Conservation (phyloP, 495 filamentous ascomycete genomes). For the Tuber magnatum region DNA sequence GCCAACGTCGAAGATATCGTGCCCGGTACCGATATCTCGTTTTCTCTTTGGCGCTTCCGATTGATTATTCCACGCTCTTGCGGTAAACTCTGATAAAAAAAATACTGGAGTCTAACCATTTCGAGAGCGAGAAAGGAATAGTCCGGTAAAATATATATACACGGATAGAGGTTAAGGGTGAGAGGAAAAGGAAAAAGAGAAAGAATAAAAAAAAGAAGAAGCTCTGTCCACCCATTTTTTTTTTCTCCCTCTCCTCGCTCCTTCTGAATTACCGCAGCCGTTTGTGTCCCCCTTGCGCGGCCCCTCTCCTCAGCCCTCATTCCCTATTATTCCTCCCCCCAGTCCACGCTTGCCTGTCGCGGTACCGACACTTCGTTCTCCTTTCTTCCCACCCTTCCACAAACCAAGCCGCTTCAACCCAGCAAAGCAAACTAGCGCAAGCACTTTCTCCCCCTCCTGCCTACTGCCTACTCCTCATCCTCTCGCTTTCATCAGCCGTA, state of each 20-base stretch:
- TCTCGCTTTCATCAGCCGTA: conserved; percentile 6
- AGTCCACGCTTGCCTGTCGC: conserved; percentile 24
- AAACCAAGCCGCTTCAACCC: conserved; percentile 13
- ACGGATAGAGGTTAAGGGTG: not conserved
- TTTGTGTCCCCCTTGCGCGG: conserved; percentile 27
- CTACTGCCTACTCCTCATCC: not conserved
- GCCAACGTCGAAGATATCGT: not conserved
- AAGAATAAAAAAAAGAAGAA: not conserved
- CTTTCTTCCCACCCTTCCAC: conserved; percentile 25
- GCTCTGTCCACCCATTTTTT: not conserved
- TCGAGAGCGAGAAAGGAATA: not conserved
- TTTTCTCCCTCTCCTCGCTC: conserved; percentile 23
- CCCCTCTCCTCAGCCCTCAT: conserved; percentile 33
- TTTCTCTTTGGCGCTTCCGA: not conserved
- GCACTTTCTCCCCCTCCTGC: not conserved
- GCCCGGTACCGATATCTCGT: not conserved
- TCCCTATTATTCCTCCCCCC: conserved; percentile 1
- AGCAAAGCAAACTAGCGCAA: conserved; percentile 14
- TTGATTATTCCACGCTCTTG: not conserved
- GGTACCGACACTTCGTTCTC: conserved; percentile 29
- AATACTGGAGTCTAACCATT: not conserved
- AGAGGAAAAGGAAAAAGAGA: not conserved
- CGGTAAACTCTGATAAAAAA: not conserved
- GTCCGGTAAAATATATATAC: not conserved
- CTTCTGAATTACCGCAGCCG: conserved; percentile 23